Conservation (phyloP, 1,139 yeast genomes). For the Zygoascus meyerae region DNA sequence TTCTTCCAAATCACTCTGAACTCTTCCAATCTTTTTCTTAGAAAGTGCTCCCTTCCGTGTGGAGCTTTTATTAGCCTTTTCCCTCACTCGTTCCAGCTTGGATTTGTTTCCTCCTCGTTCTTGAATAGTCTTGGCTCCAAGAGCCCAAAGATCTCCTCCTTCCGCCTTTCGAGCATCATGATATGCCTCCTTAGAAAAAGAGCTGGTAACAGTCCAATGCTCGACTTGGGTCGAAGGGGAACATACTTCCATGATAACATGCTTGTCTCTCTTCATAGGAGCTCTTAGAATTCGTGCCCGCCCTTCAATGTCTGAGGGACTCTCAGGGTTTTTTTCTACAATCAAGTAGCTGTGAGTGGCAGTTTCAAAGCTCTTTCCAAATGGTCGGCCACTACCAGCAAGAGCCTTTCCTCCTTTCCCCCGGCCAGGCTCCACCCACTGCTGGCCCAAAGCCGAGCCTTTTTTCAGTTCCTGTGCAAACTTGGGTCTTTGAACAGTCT, state of each 20-base stretch:
- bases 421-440: conserved; percentile 51
- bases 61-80: conserved; percentile 9
- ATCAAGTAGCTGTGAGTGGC: conserved; percentile 75
- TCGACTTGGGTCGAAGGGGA: conserved; percentile 74
- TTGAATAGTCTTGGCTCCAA: conserved; percentile 58
- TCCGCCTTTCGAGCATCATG: conserved; percentile 85
- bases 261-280: conserved; percentile 78
- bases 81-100: conserved; percentile 21
- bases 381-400: conserved; percentile 68
- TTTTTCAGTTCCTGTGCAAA: conserved; percentile 74
- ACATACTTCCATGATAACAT: conserved; percentile 75
- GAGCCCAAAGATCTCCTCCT: conserved; percentile 87
- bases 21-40: conserved; percentile 6
- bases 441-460: conserved; percentile 67
- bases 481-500: conserved; percentile 69
- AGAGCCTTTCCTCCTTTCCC: conserved; percentile 39
- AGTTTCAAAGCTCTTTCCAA: conserved; percentile 65
- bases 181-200: conserved; percentile 67
- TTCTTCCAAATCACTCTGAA: conserved; percentile 7
- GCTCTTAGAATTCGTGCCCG: conserved; percentile 60
- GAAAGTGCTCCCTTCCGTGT: conserved; percentile 9
- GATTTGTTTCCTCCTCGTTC: conserved; percentile 24
- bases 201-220: conserved; percentile 81
- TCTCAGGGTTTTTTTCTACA: conserved; percentile 45
- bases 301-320: conserved; percentile 19